A percentile compares a stretch with the other conserved stretches of the same genome.
These are phyloP conservation scores for Termitomyces sp. DNA, from an alignment of 768 basidiomycete species.

Conservation along the genomic window DNA sequence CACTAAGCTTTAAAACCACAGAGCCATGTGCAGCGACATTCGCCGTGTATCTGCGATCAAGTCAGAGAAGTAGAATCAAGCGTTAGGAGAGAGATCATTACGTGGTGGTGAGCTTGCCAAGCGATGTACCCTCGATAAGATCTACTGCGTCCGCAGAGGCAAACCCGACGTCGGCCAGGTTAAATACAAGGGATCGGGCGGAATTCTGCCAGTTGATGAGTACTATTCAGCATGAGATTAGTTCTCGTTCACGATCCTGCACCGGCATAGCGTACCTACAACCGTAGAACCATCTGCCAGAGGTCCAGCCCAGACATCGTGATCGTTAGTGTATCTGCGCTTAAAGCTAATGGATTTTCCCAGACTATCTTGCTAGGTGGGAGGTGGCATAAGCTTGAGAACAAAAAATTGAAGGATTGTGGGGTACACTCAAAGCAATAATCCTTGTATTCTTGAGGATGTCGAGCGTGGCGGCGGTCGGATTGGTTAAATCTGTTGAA, in stretches of 20 bases:
- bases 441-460: slow-evolving; percentile 40
- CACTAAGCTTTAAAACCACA: slow-evolving; percentile 35
- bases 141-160: slow-evolving; percentile 37
- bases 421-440: slow-evolving; percentile 39
- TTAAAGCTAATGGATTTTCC: slow-evolving; percentile 43
- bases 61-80: background rate
- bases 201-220: slow-evolving; percentile 42
- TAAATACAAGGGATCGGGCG: slow-evolving; percentile 37
- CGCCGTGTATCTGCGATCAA: slow-evolving; percentile 29
- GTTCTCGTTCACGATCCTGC: background rate
- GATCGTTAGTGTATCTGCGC: slow-evolving; percentile 46
- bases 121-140: slow-evolving; percentile 34
- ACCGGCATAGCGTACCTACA: slow-evolving; percentile 28
- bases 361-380: slow-evolving; percentile 39
- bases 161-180: slow-evolving; percentile 40
- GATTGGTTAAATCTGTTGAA: slow-evolving; percentile 38
- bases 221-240: slow-evolving; percentile 23
- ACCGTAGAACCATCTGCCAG: slow-evolving; percentile 45
- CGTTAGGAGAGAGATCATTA: slow-evolving; percentile 20
- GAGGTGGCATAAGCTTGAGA: background rate
- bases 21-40: slow-evolving; percentile 32
- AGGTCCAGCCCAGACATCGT: slow-evolving; percentile 49
- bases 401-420: background rate
- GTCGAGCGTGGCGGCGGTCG: slow-evolving; percentile 29
- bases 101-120: slow-evolving; percentile 35